Percentiles rank a stretch among this genome's conserved stretches.
Conservation (phyloP, 495 filamentous ascomycete genomes). For the Penicillium arizonense region DNA sequence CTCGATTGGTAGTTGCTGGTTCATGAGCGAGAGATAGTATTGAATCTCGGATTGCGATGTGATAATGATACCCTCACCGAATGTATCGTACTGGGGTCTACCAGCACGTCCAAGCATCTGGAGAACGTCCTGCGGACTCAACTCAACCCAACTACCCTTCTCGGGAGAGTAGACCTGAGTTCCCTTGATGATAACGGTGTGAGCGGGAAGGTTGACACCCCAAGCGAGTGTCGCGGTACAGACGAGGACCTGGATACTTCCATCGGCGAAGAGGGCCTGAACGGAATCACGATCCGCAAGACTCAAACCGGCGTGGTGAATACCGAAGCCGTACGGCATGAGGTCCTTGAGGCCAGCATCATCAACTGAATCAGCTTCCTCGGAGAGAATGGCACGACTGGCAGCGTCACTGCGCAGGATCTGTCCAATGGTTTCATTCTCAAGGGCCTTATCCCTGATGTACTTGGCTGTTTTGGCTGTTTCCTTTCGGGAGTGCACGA, state of each 20-base stretch:
- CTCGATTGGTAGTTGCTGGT: constrained; percentile 96
- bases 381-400: constrained; percentile 79
- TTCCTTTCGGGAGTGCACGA: constrained; percentile 97
- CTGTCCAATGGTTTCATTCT: constrained; percentile 94
- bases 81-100: constrained; percentile 94
- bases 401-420: constrained; percentile 93
- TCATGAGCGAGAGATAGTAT: constrained; percentile 94
- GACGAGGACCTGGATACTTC: constrained; percentile 89
- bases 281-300: constrained; percentile 90
- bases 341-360: constrained; percentile 93
- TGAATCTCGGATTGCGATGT: constrained; percentile 92
- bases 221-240: constrained; percentile 96
- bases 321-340: constrained; percentile 93
- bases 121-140: constrained; percentile 95
- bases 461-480: constrained; percentile 97
- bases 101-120: constrained; percentile 99
- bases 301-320: constrained; percentile 97
- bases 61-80: constrained; percentile 98
- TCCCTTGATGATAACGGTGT: constrained; percentile 96
- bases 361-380: constrained; percentile 78
- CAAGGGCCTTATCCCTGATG: constrained; percentile 91
- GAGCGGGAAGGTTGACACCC: constrained; percentile 98
- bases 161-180: constrained; percentile 98
- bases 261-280: constrained; percentile 89
- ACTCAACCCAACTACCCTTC: constrained; percentile 97